Evolutionary conservation across 2,329 filamentous ascomycete species (phyloP), one percentile per base, ranked within the genome.

Genomic region (Fusarium odoratissimum): DNA sequence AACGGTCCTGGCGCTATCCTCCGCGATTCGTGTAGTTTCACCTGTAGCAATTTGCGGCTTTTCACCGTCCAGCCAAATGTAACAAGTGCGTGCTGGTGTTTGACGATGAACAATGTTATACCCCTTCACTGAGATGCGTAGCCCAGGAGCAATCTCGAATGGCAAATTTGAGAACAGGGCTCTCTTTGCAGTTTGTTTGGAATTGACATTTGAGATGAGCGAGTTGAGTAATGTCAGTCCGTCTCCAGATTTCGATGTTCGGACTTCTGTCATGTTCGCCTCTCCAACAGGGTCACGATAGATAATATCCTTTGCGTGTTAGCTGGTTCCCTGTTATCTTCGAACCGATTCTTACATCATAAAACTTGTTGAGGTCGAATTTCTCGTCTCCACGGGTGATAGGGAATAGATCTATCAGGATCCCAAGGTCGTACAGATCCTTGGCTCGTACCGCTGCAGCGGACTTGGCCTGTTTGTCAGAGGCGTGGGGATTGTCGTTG

Each of bases 401-500:
- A 1, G 96, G 95, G 75, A 98, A 99, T 0, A 99, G 85, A 77
- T 98, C 95, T 67, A 99, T 97, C 2, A 90, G 90, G 35, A 98
- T 95, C 8, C 95, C 95, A 33, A 98, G 86, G 79, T 99, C 96
- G 79, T 98, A 98, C 28, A 99, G 82, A 83, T 99, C 96, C 80
- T 97, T 97, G 33, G 96, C 96, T 59, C 95, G 90, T 9, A 96
- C 94, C 11, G 93, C 91, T 8, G 96, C 94, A 40, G 92, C 90
- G 19, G 92, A 92, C 58, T 92, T 91, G 35, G 92, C 86, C 12
- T 88, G 86, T 82, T 95, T 96, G 79, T 93, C 91, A 23, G 88
- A 86, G 1, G 85, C 84, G 79, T 97, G 93, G 8, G 96, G 96
- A 72, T 95, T 88, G 80, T 98, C 96, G 72, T 97, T 94, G 80